phyloP scores from a whole-genome alignment of 2,329 filamentous ascomycete species.

The Fusarium pilosicola region DNA sequence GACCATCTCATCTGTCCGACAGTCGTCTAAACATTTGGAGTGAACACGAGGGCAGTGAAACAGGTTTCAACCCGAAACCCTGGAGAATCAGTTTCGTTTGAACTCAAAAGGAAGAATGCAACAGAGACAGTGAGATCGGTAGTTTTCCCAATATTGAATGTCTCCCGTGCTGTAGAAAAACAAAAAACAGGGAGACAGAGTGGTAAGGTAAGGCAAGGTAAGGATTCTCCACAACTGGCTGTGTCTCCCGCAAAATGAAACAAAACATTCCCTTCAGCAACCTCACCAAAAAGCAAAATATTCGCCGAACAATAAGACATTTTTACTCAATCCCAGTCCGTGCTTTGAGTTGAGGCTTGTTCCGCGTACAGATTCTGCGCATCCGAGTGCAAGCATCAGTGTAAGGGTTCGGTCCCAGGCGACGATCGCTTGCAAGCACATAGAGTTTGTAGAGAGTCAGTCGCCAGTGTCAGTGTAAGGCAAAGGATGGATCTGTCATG shows the following conservation, averaged over 20 bases:
- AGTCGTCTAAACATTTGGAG: background rate
- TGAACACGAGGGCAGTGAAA: slow-evolving; percentile 5
- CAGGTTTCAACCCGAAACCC: slow-evolving; percentile 27
- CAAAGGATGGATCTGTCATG: slow-evolving; percentile 27
- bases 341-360: slow-evolving; percentile 25
- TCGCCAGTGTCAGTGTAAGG: background rate
- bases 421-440: slow-evolving; percentile 31
- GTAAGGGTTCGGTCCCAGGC: slow-evolving; percentile 24
- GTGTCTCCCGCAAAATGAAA: slow-evolving; percentile 27
- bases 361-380: slow-evolving; percentile 12
- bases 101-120: slow-evolving; percentile 2
- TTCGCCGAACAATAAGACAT: background rate
- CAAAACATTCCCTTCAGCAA: slow-evolving; percentile 25
- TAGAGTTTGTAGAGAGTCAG: slow-evolving; percentile 13
- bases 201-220: slow-evolving; percentile 4
- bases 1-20: background rate
- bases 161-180: background rate
- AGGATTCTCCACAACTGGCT: slow-evolving; percentile 17
- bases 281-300: slow-evolving; percentile 25
- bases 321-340: slow-evolving; percentile 1
- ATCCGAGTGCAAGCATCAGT: slow-evolving; percentile 9
- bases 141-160: background rate
- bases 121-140: slow-evolving; percentile 5
- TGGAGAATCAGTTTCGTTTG: slow-evolving; percentile 8
- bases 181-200: slow-evolving; percentile 8